Conservation (phyloP, 176 grass and related monocot species). For the Oryza officinalis region DNA sequence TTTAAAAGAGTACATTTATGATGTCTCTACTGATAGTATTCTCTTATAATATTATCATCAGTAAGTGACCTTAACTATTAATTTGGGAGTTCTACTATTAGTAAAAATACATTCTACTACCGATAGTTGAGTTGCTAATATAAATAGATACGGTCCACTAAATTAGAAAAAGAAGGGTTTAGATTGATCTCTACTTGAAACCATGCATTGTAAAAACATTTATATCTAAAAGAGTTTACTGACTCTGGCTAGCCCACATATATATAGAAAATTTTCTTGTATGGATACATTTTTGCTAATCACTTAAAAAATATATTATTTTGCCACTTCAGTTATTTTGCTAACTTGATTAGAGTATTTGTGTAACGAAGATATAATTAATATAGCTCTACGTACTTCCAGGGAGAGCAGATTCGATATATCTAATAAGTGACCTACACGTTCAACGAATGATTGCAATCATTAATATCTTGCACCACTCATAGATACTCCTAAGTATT, state of each 20-base stretch:
- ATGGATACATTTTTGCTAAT: neutral
- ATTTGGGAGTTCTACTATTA: too few species aligned
- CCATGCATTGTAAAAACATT: too few species aligned
- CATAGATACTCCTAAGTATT: conserved; percentile 2
- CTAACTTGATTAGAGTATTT: neutral
- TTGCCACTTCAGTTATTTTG: neutral
- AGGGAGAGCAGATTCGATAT: neutral
- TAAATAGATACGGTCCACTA: too few species aligned
- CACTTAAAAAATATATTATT: neutral
- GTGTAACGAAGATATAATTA: neutral
- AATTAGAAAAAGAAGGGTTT: too few species aligned
- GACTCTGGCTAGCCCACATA: neutral
- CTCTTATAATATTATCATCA: too few species aligned
- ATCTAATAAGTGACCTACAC: neutral
- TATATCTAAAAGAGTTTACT: neutral
- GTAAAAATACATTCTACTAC: too few species aligned
- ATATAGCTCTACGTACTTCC: neutral
- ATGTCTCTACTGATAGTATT: too few species aligned
- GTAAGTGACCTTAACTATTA: too few species aligned
- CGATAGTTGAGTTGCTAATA: too few species aligned
- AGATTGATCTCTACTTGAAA: too few species aligned
- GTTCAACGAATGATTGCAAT: conserved; percentile 39
- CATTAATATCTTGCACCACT: conserved; percentile 35
- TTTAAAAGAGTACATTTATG: too few species aligned
- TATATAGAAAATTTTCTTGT: neutral